Conservation (phyloP, 164 flowering plant species). For the Umbilicus rupestris region DNA sequence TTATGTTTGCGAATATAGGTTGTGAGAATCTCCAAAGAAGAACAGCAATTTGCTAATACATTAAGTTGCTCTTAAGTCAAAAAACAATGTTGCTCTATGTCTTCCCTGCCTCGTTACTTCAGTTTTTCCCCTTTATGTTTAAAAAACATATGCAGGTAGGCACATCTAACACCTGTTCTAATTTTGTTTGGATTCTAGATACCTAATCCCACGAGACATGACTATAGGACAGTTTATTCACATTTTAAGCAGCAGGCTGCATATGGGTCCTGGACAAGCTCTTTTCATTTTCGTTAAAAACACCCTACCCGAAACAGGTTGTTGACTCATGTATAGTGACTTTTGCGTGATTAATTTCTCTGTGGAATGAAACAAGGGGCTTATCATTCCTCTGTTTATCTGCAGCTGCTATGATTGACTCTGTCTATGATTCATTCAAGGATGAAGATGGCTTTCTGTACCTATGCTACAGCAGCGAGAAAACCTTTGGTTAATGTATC, state of each 20-base stretch:
- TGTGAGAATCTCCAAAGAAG: neutral
- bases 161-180: neutral
- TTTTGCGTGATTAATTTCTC: neutral
- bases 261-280: conserved; percentile 77
- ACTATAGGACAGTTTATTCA: conserved; percentile 88
- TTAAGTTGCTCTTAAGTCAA: too few species aligned
- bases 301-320: conserved; percentile 92
- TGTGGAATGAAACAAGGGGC: neutral
- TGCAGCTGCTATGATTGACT: conserved; percentile 17
- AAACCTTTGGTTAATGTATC: conserved; percentile 19
- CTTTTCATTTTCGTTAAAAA: conserved; percentile 82
- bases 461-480: conserved; percentile 28
- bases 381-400: neutral
- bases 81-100: too few species aligned
- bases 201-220: conserved; percentile 94
- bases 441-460: conserved; percentile 24
- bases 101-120: too few species aligned
- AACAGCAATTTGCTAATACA: neutral
- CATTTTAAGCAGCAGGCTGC: conserved; percentile 71
- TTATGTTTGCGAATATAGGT: neutral
- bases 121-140: too few species aligned
- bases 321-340: neutral
- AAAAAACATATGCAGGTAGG: too few species aligned
- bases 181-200: conserved; percentile 28
- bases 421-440: conserved; percentile 18